Base-by-base conservation (phyloP, 208 protist species). In the Leishmania aethiopica region DNA sequence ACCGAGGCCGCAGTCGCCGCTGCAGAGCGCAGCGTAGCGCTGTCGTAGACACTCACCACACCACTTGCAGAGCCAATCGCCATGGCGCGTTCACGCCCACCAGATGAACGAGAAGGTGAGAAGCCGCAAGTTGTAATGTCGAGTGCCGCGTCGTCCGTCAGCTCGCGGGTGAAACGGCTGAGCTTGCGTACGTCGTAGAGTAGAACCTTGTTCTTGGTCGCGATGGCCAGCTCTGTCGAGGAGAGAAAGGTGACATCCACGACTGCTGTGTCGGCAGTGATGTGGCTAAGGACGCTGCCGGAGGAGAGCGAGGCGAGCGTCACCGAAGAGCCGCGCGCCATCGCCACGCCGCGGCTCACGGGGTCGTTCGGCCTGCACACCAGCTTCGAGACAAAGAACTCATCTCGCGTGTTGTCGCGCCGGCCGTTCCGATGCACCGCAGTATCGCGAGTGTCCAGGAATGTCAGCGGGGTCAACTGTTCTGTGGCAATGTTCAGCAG, bases 141-240 rank as follows among this genome's bases (percentile, higher is more conserved):
- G 51, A 96, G 77, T 2, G 89, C 89, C 8, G 90, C 95, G 13
- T 92, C 87, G 77, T 97, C 92, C 10, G 80, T 81, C 64, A 94
- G 75, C 59, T 89, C 86, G 45, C 87, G 88, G 28, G 93, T 80
- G 75, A 93, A 92, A 35, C 85, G 89, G 28, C 87, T 90, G 3
- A 85, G 90, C 81, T 93, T 93, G 72, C 95, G 95, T 5, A 97
- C 80, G 66, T 97, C 95, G 79, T 96, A 97, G 15, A 97, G 81
- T 5, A 82, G 81, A 35, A 97, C 80, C 69, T 87, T 90, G 64
- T 90, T 90, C 49, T 87, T 90, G 8, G 89, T 89, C 4, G 95
- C 93, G 67, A 96, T 79, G 22, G 86, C 88, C 13, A 97, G 57
- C 79, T 96, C 89, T 17, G 91, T 84, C 42, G 91, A 53, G 25